Evolutionary conservation across 257 asterid species (phyloP).

Genomic region (Osmanthus fragrans): DNA sequence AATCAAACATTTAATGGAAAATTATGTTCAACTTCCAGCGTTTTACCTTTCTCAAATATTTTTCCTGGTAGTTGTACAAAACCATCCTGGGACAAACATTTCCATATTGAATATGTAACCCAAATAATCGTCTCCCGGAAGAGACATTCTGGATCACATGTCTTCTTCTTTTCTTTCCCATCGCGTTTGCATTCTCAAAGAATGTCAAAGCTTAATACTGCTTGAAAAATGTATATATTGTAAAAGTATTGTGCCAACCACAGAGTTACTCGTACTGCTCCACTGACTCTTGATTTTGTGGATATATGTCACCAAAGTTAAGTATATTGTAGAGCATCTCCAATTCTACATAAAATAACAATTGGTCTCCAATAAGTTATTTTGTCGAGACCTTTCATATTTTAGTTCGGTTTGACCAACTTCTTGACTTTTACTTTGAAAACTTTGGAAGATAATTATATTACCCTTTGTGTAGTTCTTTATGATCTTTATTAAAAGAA

Average conservation of each 20-base stretch:
- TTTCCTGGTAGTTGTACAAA: neutral
- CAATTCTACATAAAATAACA: neutral
- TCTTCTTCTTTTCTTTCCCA: slow-evolving; percentile 5
- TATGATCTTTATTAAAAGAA: neutral
- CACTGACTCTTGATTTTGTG: neutral
- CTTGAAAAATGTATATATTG: neutral
- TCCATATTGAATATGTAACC: slow-evolving; percentile 5
- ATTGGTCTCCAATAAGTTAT: slow-evolving; percentile 9
- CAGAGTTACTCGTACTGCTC: neutral
- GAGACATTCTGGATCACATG: neutral
- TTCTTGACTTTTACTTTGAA: slow-evolving; percentile 3
- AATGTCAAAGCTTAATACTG: slow-evolving; percentile 9
- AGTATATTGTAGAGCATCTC: slow-evolving; percentile 12
- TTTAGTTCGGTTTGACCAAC: slow-evolving; percentile 16
- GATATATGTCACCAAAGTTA: neutral
- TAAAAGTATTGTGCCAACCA: slow-evolving; percentile 6
- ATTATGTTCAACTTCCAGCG: neutral
- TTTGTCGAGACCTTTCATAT: slow-evolving; percentile 10
- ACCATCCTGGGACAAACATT: slow-evolving; percentile 8
- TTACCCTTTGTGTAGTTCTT: slow-evolving; percentile 10
- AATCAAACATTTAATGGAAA: neutral
- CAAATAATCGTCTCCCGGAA: slow-evolving; percentile 8
- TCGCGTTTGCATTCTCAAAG: neutral
- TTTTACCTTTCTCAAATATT: slow-evolving; percentile 10
- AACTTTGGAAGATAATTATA: neutral